These are phyloP conservation scores for Fraxinus velutina DNA, from an alignment of 305 asterid species.

Conservation along the genomic window DNA sequence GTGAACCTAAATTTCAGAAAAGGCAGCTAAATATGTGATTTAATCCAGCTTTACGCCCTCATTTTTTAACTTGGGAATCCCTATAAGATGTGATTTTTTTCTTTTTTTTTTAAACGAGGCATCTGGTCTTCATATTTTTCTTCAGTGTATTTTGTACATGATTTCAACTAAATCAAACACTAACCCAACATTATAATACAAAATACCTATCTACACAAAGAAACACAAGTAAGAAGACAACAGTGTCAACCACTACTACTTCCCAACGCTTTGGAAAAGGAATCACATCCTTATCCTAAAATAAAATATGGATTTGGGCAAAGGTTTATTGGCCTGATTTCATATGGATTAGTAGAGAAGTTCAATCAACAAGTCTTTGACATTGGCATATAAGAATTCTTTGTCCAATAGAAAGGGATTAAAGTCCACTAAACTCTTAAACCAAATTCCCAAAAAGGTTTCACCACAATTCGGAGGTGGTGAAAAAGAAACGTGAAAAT, in stretches of 20 bases:
- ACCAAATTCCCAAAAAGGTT: not conserved
- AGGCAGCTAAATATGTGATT: not conserved
- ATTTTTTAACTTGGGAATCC: not conserved
- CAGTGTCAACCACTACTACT: not conserved
- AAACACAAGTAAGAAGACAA: not conserved
- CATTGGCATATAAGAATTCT: not conserved
- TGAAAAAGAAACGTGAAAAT: not conserved
- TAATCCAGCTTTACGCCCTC: not conserved
- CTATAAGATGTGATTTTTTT: not conserved
- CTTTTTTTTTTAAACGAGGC: not conserved
- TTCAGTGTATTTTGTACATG: not conserved
- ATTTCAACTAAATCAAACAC: not conserved
- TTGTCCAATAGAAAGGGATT: constrained; percentile 1
- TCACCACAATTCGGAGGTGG: not conserved
- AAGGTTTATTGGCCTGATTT: not conserved
- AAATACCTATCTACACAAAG: not conserved
- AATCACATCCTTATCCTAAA: not conserved
- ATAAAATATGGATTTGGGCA: not conserved
- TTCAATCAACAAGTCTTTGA: constrained; percentile 1
- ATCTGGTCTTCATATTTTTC: not conserved
- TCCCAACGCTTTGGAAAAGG: not conserved
- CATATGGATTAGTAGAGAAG: not conserved
- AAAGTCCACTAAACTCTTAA: not conserved
- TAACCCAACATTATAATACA: not conserved
- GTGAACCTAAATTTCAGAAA: not conserved